These are phyloP conservation scores for Pelargonium citronellum DNA, from an alignment of 441 rosid genomes.

Conservation along the genomic window DNA sequence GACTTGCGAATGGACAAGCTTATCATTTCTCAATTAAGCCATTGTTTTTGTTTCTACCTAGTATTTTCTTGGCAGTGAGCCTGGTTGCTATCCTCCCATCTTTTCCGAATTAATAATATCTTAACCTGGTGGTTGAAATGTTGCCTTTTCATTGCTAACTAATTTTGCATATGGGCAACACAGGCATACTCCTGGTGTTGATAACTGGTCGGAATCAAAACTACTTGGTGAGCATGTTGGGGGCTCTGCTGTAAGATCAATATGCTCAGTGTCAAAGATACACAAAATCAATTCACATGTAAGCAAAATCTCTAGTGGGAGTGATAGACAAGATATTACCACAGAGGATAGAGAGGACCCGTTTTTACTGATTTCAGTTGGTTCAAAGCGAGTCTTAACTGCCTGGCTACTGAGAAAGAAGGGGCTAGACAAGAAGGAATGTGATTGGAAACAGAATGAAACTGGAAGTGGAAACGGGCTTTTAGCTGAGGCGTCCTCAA, in stretches of 20 bases:
- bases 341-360: conserved; percentile 38
- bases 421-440: conserved; percentile 27
- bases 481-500: conserved; percentile 34
- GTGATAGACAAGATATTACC: conserved; percentile 19
- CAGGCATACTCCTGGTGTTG: conserved; percentile 53
- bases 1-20: conserved; percentile 11
- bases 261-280: conserved; percentile 59
- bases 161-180: conserved; percentile 21
- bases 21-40: neutral
- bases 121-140: neutral
- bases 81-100: too few species aligned
- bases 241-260: conserved; percentile 93
- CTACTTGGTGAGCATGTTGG: conserved; percentile 95
- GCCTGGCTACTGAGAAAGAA: conserved; percentile 70
- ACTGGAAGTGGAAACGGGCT: conserved; percentile 25
- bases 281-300: conserved; percentile 40
- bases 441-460: conserved; percentile 15
- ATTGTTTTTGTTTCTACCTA: conserved; percentile 7
- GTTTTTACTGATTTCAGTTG: conserved; percentile 74
- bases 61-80: neutral
- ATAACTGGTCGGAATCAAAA: conserved; percentile 72
- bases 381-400: conserved; percentile 87
- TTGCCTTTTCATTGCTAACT: conserved; percentile 14
- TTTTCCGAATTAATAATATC: too few species aligned
- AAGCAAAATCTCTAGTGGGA: conserved; percentile 23